Base-by-base conservation (phyloP, 2,329 filamentous ascomycete species). In the Fusarium fracticaudum region DNA sequence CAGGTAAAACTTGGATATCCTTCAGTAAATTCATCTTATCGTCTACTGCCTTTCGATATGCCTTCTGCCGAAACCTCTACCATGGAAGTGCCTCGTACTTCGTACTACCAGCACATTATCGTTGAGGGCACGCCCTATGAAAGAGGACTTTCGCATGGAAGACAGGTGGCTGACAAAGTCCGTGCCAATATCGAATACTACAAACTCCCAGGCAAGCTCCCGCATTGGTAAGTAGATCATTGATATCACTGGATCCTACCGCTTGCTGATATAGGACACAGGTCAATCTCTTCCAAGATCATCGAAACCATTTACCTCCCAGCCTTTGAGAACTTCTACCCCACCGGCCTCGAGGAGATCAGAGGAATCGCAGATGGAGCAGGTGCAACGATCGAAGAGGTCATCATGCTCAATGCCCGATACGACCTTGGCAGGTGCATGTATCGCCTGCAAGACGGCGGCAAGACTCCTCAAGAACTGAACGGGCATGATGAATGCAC, bases 381-480 rank as follows among this genome's bases (percentile, higher is more conserved):
- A 8, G 35, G 51, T 0, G 51, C 41, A 0, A 8, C 51, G 8
- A 55, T 55, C 14, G 51, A 55, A 18, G 51, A 55, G 35, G 51
- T 55, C 24, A 14, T 41, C 6, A 55, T 55, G 51, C 51, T 55
- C 9, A 55, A 41, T 41, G 51, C 51, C 2, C 24, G 51, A 14
- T 55, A 55, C 5, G 51, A 55, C 11, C 51, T 55, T 13, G 51
- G 51, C 7, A 55, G 51, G 8, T 55, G 35, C 20, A 55, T 55
- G 51, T 55, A 41, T n/a, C 51, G 51, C 0, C 51, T 55, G 2
- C 35, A 41, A 41, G 35, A n/a, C 5, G 51, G 51, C 10, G 51
- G 51, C 11, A 55, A n/a, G 2, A 31, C 35, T 18, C 35, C 51
- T 0, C 51, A 41, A 1, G 51, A 31, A 0, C 14, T 55, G 0